Evolutionary conservation across 768 basidiomycete species (phyloP), one percentile per base, ranked within the genome.

Genomic region (Daedaleopsis sinensis): DNA sequence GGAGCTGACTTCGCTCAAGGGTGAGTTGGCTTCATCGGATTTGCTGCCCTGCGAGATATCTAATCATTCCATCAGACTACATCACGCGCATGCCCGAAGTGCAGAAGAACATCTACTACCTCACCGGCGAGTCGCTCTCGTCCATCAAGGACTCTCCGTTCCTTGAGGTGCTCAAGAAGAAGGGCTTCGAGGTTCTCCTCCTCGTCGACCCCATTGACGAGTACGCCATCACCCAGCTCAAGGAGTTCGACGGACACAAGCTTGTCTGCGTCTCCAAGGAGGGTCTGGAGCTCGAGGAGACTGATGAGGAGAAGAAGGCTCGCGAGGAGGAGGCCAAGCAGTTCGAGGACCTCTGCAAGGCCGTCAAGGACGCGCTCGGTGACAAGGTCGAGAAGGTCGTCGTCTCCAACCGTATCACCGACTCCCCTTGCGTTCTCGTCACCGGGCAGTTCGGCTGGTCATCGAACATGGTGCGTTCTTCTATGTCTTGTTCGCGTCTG

Each of bases 381-480:
- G 96, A 98, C 79, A 96, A 96, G 84, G 96, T 99, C 65, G 97
- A 99, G 86, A 99, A 99, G 84, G 96, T 99, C 23, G 86, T 96
- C 65, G 82, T 98, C 67, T 98, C 96, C 49, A 98, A 96, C 87
- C 94, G 96, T 78, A 96, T 99, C 81, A 84, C 87, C 69, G 94
- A 96, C 78, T 97, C 95, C 19, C 96, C 95, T 63, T 98, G 90
- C 75, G 96, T 97, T 48, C 89, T 96, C 70, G 95, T 98, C 73
- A 98, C 97, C 61, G 96, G 96, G 59, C 96, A 98, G 76, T 99
- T 98, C 78, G 97, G 96, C 58, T 99, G 96, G 96, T 97, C 94
- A 27, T 95, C 96, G 58, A 98, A 98, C 84, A 98, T 98, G 96
- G 91, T 88, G 65, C 49, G 83, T 75, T 42, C 39, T 42, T 18